Conservation (phyloP, 805 yeast genomes). For the Yamadazyma phyllophila region DNA sequence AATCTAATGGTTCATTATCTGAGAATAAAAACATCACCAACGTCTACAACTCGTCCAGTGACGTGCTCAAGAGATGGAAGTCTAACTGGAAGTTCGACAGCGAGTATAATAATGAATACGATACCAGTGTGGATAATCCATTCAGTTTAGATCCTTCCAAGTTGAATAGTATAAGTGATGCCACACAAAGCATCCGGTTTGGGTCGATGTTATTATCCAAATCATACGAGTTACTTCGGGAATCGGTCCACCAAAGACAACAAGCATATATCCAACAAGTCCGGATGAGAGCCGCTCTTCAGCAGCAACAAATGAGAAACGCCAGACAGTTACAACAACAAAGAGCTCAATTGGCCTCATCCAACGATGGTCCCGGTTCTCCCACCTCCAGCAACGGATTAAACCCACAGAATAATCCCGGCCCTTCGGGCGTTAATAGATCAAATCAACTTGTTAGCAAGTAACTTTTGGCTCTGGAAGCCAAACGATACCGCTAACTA, state of each 20-base stretch:
- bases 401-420: slow-evolving; percentile 3
- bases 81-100: slow-evolving; percentile 69
- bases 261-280: slow-evolving; percentile 49
- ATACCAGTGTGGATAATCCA: slow-evolving; percentile 41
- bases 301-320: slow-evolving; percentile 27
- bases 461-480: slow-evolving; percentile 14
- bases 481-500: background rate
- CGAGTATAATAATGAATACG: slow-evolving; percentile 46
- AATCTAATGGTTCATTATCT: background rate
- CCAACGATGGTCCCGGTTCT: background rate
- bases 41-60: slow-evolving; percentile 48
- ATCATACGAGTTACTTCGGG: slow-evolving; percentile 75
- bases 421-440: slow-evolving; percentile 3
- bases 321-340: slow-evolving; percentile 9
- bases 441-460: background rate
- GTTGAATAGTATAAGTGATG: slow-evolving; percentile 77
- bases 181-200: slow-evolving; percentile 85
- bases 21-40: slow-evolving; percentile 22
- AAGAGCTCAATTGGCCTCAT: slow-evolving; percentile 12
- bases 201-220: slow-evolving; percentile 89
- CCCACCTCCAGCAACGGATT: no score
- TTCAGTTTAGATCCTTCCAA: slow-evolving; percentile 77
- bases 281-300: slow-evolving; percentile 41
- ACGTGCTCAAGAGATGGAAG: slow-evolving; percentile 45
- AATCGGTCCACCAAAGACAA: slow-evolving; percentile 71